phyloP scores from a whole-genome alignment of 768 basidiomycete genomes.

The Chlorophyllum brunneum region DNA sequence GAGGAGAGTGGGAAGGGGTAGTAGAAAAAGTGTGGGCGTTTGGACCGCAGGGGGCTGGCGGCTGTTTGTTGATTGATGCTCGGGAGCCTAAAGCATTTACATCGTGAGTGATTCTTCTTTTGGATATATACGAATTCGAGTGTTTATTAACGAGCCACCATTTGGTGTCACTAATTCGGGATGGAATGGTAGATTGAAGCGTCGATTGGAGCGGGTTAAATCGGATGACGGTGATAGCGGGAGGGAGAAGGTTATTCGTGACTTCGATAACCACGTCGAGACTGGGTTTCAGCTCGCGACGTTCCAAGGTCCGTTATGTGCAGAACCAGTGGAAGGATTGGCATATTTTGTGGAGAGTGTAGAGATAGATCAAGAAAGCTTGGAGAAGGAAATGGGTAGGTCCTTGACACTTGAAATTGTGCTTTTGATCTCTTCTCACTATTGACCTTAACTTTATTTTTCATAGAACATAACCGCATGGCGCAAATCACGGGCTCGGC shows the following conservation, averaged over 20 bases:
- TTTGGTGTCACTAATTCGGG: conserved; percentile 12
- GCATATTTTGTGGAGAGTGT: conserved; percentile 86
- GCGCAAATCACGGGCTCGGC: conserved; percentile 88
- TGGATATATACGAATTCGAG: background rate
- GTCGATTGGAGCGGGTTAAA: conserved; percentile 40
- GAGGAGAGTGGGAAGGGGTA: conserved; percentile 82
- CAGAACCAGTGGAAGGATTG: conserved; percentile 91
- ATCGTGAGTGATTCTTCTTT: conserved; percentile 47
- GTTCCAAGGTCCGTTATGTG: conserved; percentile 92
- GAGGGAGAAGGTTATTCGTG: conserved; percentile 32
- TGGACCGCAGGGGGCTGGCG: conserved; percentile 84
- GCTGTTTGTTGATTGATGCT: conserved; percentile 81
- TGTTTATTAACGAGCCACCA: background rate
- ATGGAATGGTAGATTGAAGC: conserved; percentile 41
- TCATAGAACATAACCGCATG: conserved; percentile 69
- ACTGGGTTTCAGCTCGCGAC: conserved; percentile 94
- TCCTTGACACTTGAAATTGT: too few species aligned
- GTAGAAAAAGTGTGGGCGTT: conserved; percentile 83
- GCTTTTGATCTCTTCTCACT: background rate
- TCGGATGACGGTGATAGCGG: conserved; percentile 27
- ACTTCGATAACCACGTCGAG: conserved; percentile 84
- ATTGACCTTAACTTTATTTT: background rate
- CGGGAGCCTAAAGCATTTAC: conserved; percentile 41
- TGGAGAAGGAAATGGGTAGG: conserved; percentile 68
- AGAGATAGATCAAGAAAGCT: conserved; percentile 51